Evolutionary conservation across 2,329 filamentous ascomycete genomes (phyloP).

Genomic region (Talaromyces funiculosus): DNA sequence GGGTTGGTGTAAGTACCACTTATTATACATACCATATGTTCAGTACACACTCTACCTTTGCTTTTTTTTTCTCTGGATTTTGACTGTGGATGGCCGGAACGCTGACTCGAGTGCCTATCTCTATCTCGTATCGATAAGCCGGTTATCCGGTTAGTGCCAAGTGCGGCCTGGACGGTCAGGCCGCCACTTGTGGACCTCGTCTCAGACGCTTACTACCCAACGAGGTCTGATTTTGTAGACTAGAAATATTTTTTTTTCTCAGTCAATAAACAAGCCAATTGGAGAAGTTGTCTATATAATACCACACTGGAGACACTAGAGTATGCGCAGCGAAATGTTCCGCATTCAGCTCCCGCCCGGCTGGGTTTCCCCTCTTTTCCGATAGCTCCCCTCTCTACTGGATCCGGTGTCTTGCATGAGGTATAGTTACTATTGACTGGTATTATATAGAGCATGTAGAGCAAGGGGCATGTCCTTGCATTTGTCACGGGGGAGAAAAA

Average conservation of each 20-base stretch:
- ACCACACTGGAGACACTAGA: not conserved
- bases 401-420: not conserved
- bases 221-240: not conserved
- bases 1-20: too few relatives aligned
- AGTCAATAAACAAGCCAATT: too few relatives aligned
- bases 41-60: too few relatives aligned
- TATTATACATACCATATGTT: too few relatives aligned
- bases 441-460: not conserved
- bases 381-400: not conserved
- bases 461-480: not conserved
- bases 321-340: slow-evolving; percentile 5
- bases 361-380: slow-evolving; percentile 1
- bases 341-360: slow-evolving; percentile 3
- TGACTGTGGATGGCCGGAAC: not conserved
- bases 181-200: not conserved
- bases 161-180: slow-evolving; percentile 1
- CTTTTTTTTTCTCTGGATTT: too few relatives aligned
- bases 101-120: too few relatives aligned
- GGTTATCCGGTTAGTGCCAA: not conserved
- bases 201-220: not conserved
- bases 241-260: not conserved
- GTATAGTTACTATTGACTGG: too few relatives aligned
- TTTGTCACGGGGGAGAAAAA: not conserved
- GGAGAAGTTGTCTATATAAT: too few relatives aligned
- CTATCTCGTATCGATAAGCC: slow-evolving; percentile 6